These are phyloP conservation scores for Aspergillus intermedius DNA, from an alignment of 2,329 filamentous ascomycete genomes.

Conservation along the genomic window DNA sequence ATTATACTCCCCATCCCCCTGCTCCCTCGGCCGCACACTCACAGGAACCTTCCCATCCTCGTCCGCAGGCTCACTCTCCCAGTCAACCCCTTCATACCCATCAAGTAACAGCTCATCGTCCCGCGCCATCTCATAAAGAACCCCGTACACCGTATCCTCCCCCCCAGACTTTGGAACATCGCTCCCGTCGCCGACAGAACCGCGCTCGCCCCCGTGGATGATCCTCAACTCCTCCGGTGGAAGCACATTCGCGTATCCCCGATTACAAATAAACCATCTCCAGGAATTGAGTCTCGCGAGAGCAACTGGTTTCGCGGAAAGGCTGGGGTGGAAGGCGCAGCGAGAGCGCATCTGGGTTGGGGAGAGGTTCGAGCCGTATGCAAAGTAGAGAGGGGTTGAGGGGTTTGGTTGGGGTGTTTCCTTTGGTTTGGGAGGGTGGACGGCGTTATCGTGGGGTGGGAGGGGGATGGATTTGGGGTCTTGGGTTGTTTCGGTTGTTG, in stretches of 20 bases:
- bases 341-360: constrained; percentile 35
- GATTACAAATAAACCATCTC: constrained; percentile 37
- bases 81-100: constrained; percentile 33
- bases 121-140: constrained; percentile 36
- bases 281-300: constrained; percentile 33
- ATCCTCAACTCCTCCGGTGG: constrained; percentile 20
- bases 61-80: constrained; percentile 6
- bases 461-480: neutral
- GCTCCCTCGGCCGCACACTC: constrained; percentile 23
- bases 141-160: constrained; percentile 30
- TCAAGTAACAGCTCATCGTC: constrained; percentile 33
- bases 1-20: constrained; percentile 31
- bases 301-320: constrained; percentile 31
- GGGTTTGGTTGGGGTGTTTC: constrained; percentile 13
- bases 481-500: neutral
- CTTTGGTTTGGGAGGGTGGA: neutral
- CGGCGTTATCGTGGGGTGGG: neutral
- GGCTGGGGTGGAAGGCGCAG: constrained; percentile 25
- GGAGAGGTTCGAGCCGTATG: constrained; percentile 41
- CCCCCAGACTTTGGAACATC: constrained; percentile 16
- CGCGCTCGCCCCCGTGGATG: constrained; percentile 9
- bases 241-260: constrained; percentile 38
- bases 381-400: constrained; percentile 34
- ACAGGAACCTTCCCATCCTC: constrained; percentile 6
- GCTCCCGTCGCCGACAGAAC: constrained; percentile 4